These are phyloP conservation scores for Populus trichocarpa DNA, from an alignment of 441 rosid genomes.

Conservation along the genomic window DNA sequence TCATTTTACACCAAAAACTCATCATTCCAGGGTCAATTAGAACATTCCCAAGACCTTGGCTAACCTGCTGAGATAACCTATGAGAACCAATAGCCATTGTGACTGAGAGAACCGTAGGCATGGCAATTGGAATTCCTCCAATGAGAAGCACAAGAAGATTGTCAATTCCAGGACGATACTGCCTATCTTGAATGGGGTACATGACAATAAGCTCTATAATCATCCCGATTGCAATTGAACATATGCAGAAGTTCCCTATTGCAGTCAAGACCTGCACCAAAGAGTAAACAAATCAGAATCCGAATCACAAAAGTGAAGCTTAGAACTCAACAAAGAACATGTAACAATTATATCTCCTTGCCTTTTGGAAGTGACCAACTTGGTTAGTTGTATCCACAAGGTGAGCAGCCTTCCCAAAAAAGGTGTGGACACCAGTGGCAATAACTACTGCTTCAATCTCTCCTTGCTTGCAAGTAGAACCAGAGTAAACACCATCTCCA, in stretches of 20 bases:
- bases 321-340: constrained; percentile 1
- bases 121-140: constrained; percentile 98
- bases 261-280: constrained; percentile 82
- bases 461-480: constrained; percentile 97
- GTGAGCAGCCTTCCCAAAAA: constrained; percentile 97
- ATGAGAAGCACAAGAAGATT: constrained; percentile 93
- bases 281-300: neutral
- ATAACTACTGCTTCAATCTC: constrained; percentile 93
- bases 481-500: constrained; percentile 94
- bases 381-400: constrained; percentile 94
- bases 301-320: neutral
- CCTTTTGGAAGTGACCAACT: constrained; percentile 99
- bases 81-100: constrained; percentile 99
- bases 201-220: constrained; percentile 84
- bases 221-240: constrained; percentile 94
- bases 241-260: constrained; percentile 93
- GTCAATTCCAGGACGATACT: constrained; percentile 92
- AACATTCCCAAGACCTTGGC: constrained; percentile 11
- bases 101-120: constrained; percentile 95
- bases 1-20: constrained; percentile 7
- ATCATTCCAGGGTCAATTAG: constrained; percentile 9
- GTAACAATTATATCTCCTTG: constrained; percentile 19
- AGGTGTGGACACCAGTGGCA: constrained; percentile 94
- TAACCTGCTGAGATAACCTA: constrained; percentile 87
- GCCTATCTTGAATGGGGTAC: constrained; percentile 90